Evolutionary conservation across 768 basidiomycete genomes (phyloP), one percentile per base, ranked within the genome.

Genomic region (Suillus occidentalis): DNA sequence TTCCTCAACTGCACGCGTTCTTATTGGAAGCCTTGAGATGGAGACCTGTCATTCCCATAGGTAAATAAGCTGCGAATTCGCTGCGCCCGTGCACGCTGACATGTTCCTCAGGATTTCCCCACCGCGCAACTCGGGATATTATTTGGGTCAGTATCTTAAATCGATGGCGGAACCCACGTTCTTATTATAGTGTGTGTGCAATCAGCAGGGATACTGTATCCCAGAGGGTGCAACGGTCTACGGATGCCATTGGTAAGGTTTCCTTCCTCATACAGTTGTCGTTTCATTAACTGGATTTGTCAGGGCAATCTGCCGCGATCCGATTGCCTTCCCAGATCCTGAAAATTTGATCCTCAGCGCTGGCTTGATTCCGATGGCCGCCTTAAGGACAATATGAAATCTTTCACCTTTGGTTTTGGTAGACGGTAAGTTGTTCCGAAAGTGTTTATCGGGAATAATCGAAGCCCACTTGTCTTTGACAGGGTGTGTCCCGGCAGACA

Each of bases 401-500:
- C 78, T 6, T 85, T 78, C 66, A 72, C 80, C 12, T 86, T 84
- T 63, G 84, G 85, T 0, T 85, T 83, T 66, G 85, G 84, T 13
- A 71, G 83, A 45, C 45, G 60, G 65, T 75, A 43, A 36, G 31
- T 56, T 37, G 6, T n/a, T 34, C 53, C 20, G 14, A 52, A 16
- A 28, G 34, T n/a, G 13, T 10, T 13, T 22, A 7, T 14, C 36
- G 14, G 7, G 34, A 20, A 16, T 16, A 12, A 22, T 22, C 13
- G 14, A 57, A 57, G 22, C 8, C 37, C n/a, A 55, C 18, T n/a
- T 36, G 25, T 20, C 7, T 31, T 43, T 9, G 55, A 43, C 47
- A 84, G 87, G 50, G 80, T 87, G 0, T 90, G 88, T 64, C 87
- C 87, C 0, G 88, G 87, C 0, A 83, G 84, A 67, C 81, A 87